A percentile compares a stretch with the other conserved stretches of the same genome.
Conservation (phyloP, 805 yeast species). For the Yamadazyma kitorensis region DNA sequence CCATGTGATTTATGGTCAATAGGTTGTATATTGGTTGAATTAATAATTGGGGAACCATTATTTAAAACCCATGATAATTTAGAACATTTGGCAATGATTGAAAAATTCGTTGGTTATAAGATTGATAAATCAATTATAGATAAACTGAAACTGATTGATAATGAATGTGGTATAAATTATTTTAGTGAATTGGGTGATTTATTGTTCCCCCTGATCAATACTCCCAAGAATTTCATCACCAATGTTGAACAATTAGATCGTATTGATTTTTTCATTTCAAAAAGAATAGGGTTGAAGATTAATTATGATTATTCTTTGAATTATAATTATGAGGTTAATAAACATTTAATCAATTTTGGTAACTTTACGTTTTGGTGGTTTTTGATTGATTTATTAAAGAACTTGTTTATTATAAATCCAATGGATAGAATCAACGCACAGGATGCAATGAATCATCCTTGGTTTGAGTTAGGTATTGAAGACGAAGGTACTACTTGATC, state of each 20-base stretch:
- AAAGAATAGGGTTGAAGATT: slow-evolving; percentile 38
- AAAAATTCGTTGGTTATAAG: slow-evolving; percentile 60
- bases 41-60: slow-evolving; percentile 90
- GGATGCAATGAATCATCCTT: slow-evolving; percentile 46
- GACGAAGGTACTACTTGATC: slow-evolving; percentile 37
- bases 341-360: slow-evolving; percentile 48
- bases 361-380: slow-evolving; percentile 80
- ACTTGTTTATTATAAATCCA: slow-evolving; percentile 39
- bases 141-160: slow-evolving; percentile 29
- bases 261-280: slow-evolving; percentile 43
- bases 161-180: slow-evolving; percentile 40
- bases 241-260: slow-evolving; percentile 41
- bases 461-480: slow-evolving; percentile 47
- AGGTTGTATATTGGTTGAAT: slow-evolving; percentile 89
- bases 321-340: slow-evolving; percentile 35
- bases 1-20: slow-evolving; percentile 98
- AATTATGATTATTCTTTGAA: slow-evolving; percentile 38
- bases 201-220: slow-evolving; percentile 34
- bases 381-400: slow-evolving; percentile 48
- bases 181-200: slow-evolving; percentile 18
- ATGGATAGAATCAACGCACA: slow-evolving; percentile 35
- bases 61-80: slow-evolving; percentile 93
- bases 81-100: slow-evolving; percentile 95
- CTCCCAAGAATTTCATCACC: slow-evolving; percentile 37
- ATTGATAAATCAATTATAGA: slow-evolving; percentile 46